Percentiles rank a stretch among this genome's conserved stretches.
phyloP scores from a whole-genome alignment of 2,329 filamentous ascomycete species.

The Pseudogymnoascus verrucosus region DNA sequence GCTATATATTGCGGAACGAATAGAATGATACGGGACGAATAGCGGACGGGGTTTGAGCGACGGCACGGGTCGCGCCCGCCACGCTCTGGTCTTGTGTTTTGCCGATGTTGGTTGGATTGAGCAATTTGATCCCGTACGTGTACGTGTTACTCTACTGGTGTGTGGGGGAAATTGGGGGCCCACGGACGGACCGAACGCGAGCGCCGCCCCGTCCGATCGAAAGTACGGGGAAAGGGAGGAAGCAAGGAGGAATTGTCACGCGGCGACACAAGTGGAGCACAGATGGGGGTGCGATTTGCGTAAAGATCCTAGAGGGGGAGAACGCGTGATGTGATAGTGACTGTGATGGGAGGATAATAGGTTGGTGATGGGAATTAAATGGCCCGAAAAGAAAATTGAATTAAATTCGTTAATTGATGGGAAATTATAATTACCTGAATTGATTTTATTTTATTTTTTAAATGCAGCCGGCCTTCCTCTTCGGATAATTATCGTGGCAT shows the following conservation, averaged over 20 bases:
- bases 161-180: neutral
- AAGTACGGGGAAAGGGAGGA: neutral
- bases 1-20: neutral
- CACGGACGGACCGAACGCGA: neutral
- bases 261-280: neutral
- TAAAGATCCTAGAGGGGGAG: neutral
- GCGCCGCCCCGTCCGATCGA: neutral
- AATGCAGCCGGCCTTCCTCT: neutral
- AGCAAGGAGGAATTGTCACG: constrained; percentile 1
- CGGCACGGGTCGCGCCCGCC: neutral
- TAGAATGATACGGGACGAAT: neutral
- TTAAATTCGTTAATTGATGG: neutral
- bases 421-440: neutral
- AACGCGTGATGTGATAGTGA: neutral
- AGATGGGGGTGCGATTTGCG: constrained; percentile 1
- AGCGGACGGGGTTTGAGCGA: neutral
- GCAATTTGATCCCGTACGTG: too few relatives aligned
- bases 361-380: neutral
- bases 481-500: neutral
- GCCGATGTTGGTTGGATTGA: neutral
- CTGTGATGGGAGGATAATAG: neutral
- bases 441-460: neutral
- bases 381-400: neutral
- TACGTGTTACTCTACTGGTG: too few relatives aligned
- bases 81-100: neutral